phyloP scores from a whole-genome alignment of 2,329 filamentous ascomycete species.

The Curvularia verruculosa region DNA sequence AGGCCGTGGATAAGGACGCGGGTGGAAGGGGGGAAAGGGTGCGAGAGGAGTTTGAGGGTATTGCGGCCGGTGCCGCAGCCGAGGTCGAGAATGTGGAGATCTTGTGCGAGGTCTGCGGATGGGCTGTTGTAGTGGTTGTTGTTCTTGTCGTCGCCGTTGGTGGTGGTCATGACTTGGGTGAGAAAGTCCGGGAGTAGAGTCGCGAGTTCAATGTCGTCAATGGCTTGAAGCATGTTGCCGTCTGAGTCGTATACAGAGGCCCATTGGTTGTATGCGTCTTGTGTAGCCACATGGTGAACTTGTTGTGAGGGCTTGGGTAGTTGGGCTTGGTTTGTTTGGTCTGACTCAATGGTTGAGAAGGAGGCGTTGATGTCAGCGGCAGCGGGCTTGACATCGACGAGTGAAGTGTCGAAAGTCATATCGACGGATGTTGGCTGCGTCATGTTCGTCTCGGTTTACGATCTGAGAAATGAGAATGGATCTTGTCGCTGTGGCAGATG shows the following conservation, averaged over 20 bases:
- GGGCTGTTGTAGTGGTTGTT: neutral
- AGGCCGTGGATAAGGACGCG: conserved; percentile 56
- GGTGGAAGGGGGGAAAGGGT: conserved; percentile 36
- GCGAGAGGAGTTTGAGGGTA: conserved; percentile 59
- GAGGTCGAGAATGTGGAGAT: conserved; percentile 61
- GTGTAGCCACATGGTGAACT: conserved; percentile 48
- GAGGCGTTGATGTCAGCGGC: conserved; percentile 27
- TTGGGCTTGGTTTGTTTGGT: conserved; percentile 33
- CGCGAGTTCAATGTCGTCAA: conserved; percentile 64
- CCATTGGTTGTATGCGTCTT: conserved; percentile 59
- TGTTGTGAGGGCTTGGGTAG: conserved; percentile 26
- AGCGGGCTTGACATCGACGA: conserved; percentile 40
- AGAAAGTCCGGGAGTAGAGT: conserved; percentile 59
- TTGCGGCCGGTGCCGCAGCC: conserved; percentile 71
- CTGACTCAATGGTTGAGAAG: conserved; percentile 48
- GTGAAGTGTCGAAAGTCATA: conserved; percentile 49
- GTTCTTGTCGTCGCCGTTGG: conserved; percentile 9
- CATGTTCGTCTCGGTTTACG: conserved; percentile 30
- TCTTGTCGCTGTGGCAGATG: neutral
- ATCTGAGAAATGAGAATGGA: neutral
- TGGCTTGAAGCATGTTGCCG: conserved; percentile 68
- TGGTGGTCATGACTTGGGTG: conserved; percentile 15
- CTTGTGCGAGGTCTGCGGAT: neutral
- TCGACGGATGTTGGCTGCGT: conserved; percentile 45
- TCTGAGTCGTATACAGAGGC: conserved; percentile 67